Evolutionary conservation across 331 rosid species (phyloP).

Genomic region (Erythrophleum ivorense): DNA sequence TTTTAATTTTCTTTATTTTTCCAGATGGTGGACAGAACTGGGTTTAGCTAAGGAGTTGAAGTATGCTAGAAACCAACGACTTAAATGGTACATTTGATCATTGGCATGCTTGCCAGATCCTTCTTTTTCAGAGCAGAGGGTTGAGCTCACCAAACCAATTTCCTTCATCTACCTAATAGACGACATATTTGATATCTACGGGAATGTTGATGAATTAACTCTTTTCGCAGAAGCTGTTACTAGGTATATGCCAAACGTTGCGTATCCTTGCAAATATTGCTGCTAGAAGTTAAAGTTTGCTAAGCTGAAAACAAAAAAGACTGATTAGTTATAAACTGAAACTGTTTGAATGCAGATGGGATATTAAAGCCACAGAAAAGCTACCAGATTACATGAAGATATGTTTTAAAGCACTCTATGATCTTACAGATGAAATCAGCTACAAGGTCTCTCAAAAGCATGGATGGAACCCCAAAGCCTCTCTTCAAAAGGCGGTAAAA

Average conservation of each 20-base stretch:
- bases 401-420: constrained; percentile 47
- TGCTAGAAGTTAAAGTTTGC: not conserved
- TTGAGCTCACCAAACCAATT: constrained; percentile 62
- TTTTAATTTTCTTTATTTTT: no score
- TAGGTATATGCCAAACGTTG: constrained; percentile 36
- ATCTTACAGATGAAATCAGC: constrained; percentile 52
- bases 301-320: not conserved
- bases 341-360: constrained; percentile 55
- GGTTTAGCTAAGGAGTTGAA: constrained; percentile 45
- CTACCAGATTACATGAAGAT: constrained; percentile 62
- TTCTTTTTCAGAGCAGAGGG: constrained; percentile 47
- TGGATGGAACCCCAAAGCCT: constrained; percentile 57
- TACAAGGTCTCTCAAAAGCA: constrained; percentile 38
- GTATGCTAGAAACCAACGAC: constrained; percentile 44
- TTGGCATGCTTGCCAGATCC: constrained; percentile 55
- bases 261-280: not conserved
- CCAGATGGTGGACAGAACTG: constrained; percentile 64
- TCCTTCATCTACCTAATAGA: constrained; percentile 58
- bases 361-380: constrained; percentile 38
- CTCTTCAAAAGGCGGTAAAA: not conserved
- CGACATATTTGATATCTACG: constrained; percentile 57
- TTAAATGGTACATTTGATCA: constrained; percentile 60
- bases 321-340: no score
- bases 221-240: constrained; percentile 53
- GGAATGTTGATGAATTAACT: constrained; percentile 51